phyloP scores from a whole-genome alignment of 345 rosid genomes.

The Melaleuca alternifolia region DNA sequence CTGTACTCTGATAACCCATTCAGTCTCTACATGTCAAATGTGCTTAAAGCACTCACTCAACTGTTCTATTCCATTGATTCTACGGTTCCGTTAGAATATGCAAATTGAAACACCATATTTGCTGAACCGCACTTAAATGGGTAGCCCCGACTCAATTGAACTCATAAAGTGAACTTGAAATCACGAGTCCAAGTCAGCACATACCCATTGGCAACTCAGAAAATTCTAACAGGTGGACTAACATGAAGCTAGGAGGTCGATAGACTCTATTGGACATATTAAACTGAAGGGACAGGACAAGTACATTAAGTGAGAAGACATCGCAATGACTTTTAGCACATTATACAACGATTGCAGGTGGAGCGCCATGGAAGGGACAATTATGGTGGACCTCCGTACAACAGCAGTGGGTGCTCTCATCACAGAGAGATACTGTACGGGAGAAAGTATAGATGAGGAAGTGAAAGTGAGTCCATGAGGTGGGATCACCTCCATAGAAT shows the following conservation, averaged over 20 bases:
- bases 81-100: not conserved
- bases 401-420: conserved; percentile 28
- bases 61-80: not conserved
- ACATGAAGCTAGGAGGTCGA: not conserved
- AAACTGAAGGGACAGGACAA: not conserved
- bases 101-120: not conserved
- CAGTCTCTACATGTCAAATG: not conserved
- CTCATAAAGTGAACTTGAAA: not conserved
- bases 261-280: not conserved
- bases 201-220: not conserved
- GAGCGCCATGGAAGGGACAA: conserved; percentile 15
- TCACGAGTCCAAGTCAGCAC: not conserved
- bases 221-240: not conserved
- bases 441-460: not conserved
- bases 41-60: not conserved
- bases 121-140: not conserved
- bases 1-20: not conserved
- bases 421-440: conserved; percentile 17
- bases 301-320: not conserved
- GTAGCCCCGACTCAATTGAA: not conserved
- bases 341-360: not conserved
- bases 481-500: conserved; percentile 1
- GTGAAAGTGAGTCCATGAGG: not conserved
- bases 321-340: not conserved
- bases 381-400: conserved; percentile 14